Conservation (phyloP, 2,329 filamentous ascomycete species). For the Colletotrichum falcatum region DNA sequence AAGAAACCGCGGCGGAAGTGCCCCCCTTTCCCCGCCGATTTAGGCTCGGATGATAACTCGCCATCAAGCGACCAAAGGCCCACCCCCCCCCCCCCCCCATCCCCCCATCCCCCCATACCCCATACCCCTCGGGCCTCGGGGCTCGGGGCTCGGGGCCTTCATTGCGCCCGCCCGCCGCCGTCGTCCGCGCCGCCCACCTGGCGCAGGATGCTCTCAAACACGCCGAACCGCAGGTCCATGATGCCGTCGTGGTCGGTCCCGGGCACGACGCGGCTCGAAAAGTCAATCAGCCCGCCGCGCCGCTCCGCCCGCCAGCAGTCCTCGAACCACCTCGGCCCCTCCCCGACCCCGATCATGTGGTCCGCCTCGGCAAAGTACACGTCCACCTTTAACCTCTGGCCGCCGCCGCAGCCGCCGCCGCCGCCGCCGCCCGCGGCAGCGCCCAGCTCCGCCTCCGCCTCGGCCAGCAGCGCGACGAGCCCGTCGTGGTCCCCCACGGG, state of each 20-base stretch:
- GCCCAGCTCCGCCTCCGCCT: conserved; percentile 16
- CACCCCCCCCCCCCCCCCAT: too few relatives aligned
- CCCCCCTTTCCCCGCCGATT: too few relatives aligned
- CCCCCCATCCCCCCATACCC: too few relatives aligned
- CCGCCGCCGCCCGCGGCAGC: neutral
- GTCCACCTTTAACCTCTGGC: conserved; percentile 43
- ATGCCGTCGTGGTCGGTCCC: conserved; percentile 45
- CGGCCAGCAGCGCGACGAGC: conserved; percentile 45
- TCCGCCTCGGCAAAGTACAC: conserved; percentile 49
- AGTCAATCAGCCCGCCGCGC: conserved; percentile 41
- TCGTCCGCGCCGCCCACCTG: conserved; percentile 3
- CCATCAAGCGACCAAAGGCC: neutral
- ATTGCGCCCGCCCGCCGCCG: neutral
- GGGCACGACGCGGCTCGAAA: conserved; percentile 42
- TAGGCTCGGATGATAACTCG: neutral
- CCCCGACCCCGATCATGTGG: conserved; percentile 45
- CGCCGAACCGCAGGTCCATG: neutral
- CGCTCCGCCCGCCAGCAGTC: conserved; percentile 43
- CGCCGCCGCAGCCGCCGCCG: conserved; percentile 15
- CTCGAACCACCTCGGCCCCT: conserved; percentile 47
- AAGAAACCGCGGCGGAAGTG: neutral
- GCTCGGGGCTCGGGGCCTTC: neutral
- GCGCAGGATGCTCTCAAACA: conserved; percentile 21
- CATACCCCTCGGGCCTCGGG: neutral
- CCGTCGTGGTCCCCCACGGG: conserved; percentile 49